These are phyloP conservation scores for Pichia sp. DNA, from an alignment of 1,139 yeast genomes.

Conservation along the genomic window DNA sequence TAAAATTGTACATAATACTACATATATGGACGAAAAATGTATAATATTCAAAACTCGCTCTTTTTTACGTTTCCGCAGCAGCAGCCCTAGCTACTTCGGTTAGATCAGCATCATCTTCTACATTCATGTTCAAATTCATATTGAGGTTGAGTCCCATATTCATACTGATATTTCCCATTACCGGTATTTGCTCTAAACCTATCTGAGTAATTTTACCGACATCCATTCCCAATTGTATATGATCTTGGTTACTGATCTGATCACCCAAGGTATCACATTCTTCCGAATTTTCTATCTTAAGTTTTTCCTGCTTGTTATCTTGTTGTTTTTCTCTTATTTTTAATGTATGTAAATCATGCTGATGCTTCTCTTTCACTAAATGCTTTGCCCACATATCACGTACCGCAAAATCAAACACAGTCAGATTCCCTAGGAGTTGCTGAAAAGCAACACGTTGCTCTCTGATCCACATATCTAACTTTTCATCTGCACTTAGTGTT, in stretches of 20 bases:
- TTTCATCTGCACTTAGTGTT: constrained; percentile 28
- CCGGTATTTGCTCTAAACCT: background rate
- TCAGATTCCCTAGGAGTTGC: constrained; percentile 34
- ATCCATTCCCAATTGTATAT: background rate
- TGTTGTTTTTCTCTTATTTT: too few species aligned
- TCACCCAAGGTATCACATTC: too few species aligned
- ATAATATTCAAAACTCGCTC: background rate
- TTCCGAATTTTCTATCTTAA: too few species aligned
- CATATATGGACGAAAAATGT: too few species aligned
- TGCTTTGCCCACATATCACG: constrained; percentile 33
- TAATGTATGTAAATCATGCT: too few species aligned
- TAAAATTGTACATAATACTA: too few species aligned
- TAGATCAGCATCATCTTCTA: constrained; percentile 22
- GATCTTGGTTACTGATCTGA: background rate
- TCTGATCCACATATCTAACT: constrained; percentile 35
- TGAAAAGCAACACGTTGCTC: constrained; percentile 39
- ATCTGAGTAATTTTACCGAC: background rate
- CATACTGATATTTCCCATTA: background rate
- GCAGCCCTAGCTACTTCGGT: constrained; percentile 29
- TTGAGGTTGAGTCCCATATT: background rate
- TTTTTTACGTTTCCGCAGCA: constrained; percentile 20
- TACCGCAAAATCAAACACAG: constrained; percentile 36
- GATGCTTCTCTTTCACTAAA: constrained; percentile 27
- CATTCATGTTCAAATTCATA: too few species aligned
- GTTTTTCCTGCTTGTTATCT: too few species aligned